Evolutionary conservation across 805 yeast genomes (phyloP), one percentile per base, ranked within the genome.

Genomic region (Metschnikowia cubensis): DNA sequence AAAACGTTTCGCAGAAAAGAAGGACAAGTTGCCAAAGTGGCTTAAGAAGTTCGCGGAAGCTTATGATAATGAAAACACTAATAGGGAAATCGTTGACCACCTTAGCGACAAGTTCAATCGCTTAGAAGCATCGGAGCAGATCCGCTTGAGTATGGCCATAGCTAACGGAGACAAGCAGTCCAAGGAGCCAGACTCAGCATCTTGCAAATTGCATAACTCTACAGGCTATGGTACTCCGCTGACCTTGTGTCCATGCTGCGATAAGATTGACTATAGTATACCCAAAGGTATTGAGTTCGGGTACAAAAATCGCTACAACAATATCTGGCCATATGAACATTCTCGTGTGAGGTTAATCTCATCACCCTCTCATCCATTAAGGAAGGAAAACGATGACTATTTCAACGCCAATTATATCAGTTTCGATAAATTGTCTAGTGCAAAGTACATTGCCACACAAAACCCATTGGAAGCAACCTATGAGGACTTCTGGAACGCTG

Each of bases 271-370:
- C 20, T 74, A 72, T 50, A 64, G 65, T 44, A 60, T 74, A 15
- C 78, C 79, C 1, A 59, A 64, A 47, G 97, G 96, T 6, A 83
- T 90, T 38, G 96, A 89, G 65, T 75, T 83, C 39, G 92, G 95
- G 22, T 66, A 77, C 47, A 90, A 90, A 61, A 89, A 91, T 66
- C 70, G 98, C 52, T 91, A 91, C 71, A 86, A 87, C 59, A 96
- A 91, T 64, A 87, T 91, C 39, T 85, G 87, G 60, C 90, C 96
- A 3, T 91, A 81, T 66, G 95, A 88, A 62, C 92, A 87, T 60
- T 80, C 95, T 3, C 74, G 97, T 50, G 97, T 92, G 11, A 80
- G 79, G 51, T 69, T 88, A 32, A 55, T 55, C 31, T 55, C 55
- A 22, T 54, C 62, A 4, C 64, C 63, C 6, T 57, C 59, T 15